Base-by-base conservation (phyloP, 371 early-diverging fungal genomes). In the Saksenaea vasiformis region DNA sequence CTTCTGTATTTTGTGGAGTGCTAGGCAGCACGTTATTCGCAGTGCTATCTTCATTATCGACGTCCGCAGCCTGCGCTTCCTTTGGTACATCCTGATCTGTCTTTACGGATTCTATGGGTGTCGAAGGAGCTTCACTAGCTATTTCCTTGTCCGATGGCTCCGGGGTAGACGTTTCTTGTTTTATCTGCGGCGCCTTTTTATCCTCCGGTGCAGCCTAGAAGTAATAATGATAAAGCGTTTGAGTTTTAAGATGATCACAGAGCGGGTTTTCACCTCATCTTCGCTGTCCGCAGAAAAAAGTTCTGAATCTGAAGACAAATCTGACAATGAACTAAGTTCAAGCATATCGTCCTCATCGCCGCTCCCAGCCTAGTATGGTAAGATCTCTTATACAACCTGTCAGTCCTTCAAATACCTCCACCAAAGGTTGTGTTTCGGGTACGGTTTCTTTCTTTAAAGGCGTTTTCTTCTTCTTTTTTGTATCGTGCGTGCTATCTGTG, bases 321-420 rank as follows among this genome's bases (percentile, higher is more conserved):
- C 78, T 4, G 78, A 78, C 31, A 74, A 34, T 9, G 78, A 78
- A n/a, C 78, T 71, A 17, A 74, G 35, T 26, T 69, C 72, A 26
- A 71, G 26, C 17, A 72, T 13, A 31, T 71, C 74, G 5, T 70
- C 60, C 19, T 68, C 61, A 54, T 59, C 22, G 11, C 22, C 51
- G 7, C 22, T 47, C 10, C 22, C 51, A 11, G 24, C 24, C 51
- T 47, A 22, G 10, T n/a, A 22, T 22, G 17, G 11, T 47, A 19
- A 47, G 24, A 5, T 14, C 11, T 39, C n/a, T 10, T 9, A 17
- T 41, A 41, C 14, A 13, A 15, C 15, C 15, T 38, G 15, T 41
- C 43, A 1, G 14, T 17, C 1, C n/a, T 9, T 47, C 7, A 31
- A 47, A 47, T 47, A 47, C 51, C 51, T 47, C 51, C 3, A 11